phyloP scores from a whole-genome alignment of 2,329 filamentous ascomycete genomes.

The Albophoma yamanashiensis region DNA sequence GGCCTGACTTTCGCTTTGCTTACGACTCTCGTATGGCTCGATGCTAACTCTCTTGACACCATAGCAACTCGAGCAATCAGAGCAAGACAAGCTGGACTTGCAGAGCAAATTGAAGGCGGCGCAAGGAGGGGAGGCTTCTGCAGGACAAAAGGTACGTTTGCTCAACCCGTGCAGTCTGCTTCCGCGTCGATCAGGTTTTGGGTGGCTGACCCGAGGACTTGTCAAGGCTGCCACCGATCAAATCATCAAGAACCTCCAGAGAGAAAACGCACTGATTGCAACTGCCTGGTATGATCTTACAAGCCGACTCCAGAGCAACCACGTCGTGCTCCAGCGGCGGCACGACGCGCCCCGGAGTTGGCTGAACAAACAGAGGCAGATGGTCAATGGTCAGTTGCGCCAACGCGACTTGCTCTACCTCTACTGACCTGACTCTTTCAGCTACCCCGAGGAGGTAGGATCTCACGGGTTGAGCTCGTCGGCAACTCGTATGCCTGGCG shows the following conservation, averaged over 20 bases:
- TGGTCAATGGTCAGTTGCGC: conserved; percentile 49
- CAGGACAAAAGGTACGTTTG: conserved; percentile 41
- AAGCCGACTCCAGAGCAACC: conserved; percentile 70
- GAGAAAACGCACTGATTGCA: conserved; percentile 68
- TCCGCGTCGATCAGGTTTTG: too few species aligned
- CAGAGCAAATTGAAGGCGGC: conserved; percentile 43
- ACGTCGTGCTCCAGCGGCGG: conserved; percentile 65
- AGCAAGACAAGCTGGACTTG: conserved; percentile 45
- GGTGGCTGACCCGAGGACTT: neutral
- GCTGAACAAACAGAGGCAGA: conserved; percentile 71
- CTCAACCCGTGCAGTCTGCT: neutral
- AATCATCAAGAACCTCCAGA: conserved; percentile 57
- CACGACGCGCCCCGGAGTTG: conserved; percentile 70
- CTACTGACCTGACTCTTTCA: conserved; percentile 28
- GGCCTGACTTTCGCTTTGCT: neutral
- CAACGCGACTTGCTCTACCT: conserved; percentile 31
- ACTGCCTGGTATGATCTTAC: conserved; percentile 84
- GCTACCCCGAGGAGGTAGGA: conserved; percentile 36
- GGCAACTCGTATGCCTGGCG: neutral
- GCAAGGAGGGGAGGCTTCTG: conserved; percentile 35
- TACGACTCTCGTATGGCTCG: neutral
- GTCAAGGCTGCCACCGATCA: conserved; percentile 39
- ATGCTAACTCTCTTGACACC: neutral
- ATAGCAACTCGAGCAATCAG: conserved; percentile 48
- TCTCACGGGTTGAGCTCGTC: conserved; percentile 19